Conservation (phyloP, 129 eudicot genomes). For the Kitagawia praeruptora region DNA sequence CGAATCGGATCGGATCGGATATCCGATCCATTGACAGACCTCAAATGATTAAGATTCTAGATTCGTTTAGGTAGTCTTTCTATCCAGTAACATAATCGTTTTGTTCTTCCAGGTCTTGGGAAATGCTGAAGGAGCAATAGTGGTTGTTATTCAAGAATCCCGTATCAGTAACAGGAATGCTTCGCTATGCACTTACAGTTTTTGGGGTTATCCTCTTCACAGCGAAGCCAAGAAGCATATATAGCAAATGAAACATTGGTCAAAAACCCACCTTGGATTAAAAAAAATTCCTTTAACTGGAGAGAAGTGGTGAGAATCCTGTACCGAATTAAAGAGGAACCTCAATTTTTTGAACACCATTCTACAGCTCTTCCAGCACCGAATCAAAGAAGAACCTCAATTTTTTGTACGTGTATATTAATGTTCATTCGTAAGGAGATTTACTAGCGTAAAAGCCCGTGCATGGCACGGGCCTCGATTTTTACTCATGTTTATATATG, state of each 20-base stretch:
- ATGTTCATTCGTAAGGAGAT: no score
- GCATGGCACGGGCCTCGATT: no score
- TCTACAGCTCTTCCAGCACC: no score
- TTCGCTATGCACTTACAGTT: constrained; percentile 59
- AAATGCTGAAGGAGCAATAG: constrained; percentile 1
- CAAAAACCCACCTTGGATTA: not conserved
- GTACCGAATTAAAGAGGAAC: not conserved
- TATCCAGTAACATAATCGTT: not conserved
- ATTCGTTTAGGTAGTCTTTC: not conserved
- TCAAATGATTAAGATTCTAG: not conserved
- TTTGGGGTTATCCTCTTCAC: constrained; percentile 67
- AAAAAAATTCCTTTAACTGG: not conserved
- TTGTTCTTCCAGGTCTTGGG: not conserved
- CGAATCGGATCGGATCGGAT: no score
- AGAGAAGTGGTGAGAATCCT: not conserved
- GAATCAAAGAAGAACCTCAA: no score
- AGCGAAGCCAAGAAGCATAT: constrained; percentile 75
- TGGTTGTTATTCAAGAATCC: constrained; percentile 46
- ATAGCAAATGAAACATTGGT: no score
- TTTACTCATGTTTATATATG: no score
- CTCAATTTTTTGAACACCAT: no score
- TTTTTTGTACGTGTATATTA: no score
- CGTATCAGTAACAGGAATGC: constrained; percentile 77
- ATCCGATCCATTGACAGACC: no score
- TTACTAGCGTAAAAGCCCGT: no score